Percentiles rank a stretch among this genome's conserved stretches.
These are phyloP conservation scores for Penicillium thymicola DNA, from an alignment of 2,329 filamentous ascomycete genomes.

Conservation along the genomic window DNA sequence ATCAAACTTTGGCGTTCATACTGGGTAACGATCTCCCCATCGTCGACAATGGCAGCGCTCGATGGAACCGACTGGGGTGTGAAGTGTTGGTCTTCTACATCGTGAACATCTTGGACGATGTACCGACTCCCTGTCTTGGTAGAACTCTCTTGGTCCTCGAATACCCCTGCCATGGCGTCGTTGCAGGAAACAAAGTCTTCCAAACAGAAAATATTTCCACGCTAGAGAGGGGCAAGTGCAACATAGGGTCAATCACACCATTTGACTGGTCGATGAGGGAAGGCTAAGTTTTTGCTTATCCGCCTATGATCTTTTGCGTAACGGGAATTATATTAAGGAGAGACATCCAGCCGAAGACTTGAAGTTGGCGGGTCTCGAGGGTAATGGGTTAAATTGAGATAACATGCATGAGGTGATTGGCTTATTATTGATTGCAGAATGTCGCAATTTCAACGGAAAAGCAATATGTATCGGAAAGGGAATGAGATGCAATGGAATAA, in stretches of 20 bases:
- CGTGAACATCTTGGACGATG: constrained; percentile 16
- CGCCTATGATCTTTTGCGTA: not conserved
- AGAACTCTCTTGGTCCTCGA: constrained; percentile 2
- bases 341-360: not conserved
- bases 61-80: constrained; percentile 3
- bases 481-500: not conserved
- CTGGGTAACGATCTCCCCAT: constrained; percentile 27
- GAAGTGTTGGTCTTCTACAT: constrained; percentile 16
- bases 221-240: not conserved
- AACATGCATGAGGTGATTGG: constrained; percentile 1
- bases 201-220: constrained; percentile 3
- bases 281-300: constrained; percentile 10
- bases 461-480: not conserved
- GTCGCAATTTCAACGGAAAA: not conserved
- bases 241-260: constrained; percentile 18
- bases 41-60: constrained; percentile 4
- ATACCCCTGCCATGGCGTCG: constrained; percentile 12
- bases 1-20: constrained; percentile 50
- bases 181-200: not conserved
- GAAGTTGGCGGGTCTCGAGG: not conserved
- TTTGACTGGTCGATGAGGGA: constrained; percentile 19
- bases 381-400: not conserved
- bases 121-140: constrained; percentile 15
- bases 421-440: not conserved
- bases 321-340: not conserved